Percentiles rank a stretch among this genome's conserved stretches.
phyloP scores from a whole-genome alignment of 768 basidiomycete species.

The Rhodotorula kratochvilovae region DNA sequence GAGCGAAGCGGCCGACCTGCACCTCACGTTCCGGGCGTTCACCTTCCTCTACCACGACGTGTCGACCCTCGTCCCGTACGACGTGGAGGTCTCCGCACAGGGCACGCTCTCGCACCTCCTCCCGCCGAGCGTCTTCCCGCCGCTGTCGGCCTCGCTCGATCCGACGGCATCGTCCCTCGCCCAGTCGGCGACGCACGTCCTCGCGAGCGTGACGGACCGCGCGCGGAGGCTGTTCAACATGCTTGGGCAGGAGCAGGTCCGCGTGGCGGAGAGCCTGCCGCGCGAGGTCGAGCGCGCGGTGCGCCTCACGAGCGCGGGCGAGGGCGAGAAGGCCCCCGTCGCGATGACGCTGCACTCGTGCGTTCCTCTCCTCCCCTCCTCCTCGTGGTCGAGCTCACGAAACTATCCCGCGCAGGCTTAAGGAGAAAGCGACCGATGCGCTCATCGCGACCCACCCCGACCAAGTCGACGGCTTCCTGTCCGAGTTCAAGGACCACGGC shows the following conservation, averaged over 20 bases:
- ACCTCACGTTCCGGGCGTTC: slow-evolving; percentile 38
- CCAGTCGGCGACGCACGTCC: slow-evolving; percentile 65
- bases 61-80: slow-evolving; percentile 77
- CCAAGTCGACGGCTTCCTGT: slow-evolving; percentile 70
- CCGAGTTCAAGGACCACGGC: slow-evolving; percentile 87
- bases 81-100: slow-evolving; percentile 58
- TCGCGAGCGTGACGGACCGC: slow-evolving; percentile 79
- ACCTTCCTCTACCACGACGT: slow-evolving; percentile 84
- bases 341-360: slow-evolving; percentile 48
- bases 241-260: slow-evolving; percentile 66
- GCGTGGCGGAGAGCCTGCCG: slow-evolving; percentile 53
- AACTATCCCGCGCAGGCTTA: slow-evolving; percentile 57
- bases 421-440: slow-evolving; percentile 67
- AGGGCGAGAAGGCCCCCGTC: slow-evolving; percentile 41
- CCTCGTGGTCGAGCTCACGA: not conserved
- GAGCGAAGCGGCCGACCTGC: slow-evolving; percentile 53
- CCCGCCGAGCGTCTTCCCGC: slow-evolving; percentile 57
- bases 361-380: not conserved
- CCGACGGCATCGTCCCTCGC: slow-evolving; percentile 23
- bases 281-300: slow-evolving; percentile 40
- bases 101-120: slow-evolving; percentile 33
- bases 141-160: slow-evolving; percentile 48
- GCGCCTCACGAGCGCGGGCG: slow-evolving; percentile 13
- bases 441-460: slow-evolving; percentile 88
- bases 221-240: slow-evolving; percentile 75